Evolutionary conservation across 73 alveolate species (phyloP), one percentile per base, ranked within the genome.

Genomic region (Stentor roeselii): DNA sequence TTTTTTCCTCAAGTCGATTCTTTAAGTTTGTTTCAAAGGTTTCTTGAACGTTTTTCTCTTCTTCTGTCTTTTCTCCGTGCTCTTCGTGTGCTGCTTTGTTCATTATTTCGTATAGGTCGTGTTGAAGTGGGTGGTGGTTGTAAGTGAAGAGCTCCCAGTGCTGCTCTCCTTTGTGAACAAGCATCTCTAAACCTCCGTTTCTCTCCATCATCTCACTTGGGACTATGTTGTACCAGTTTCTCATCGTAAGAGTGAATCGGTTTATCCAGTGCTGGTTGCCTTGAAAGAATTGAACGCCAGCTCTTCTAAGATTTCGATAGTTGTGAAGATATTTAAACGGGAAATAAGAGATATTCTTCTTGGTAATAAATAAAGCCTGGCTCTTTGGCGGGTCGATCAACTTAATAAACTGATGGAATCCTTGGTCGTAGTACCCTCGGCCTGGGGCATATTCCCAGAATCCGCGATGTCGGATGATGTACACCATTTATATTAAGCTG

Each of bases 391-490:
- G 84, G 21, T 76, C 74, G 30, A 76, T 37, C n/a, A 14, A 14
- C 84, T 76, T 76, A 67, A 76, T 76, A 35, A 76, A 76, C 60
- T 14, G 6, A 38, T 76, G 84, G 74, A 76, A 76, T 31, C n/a
- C 39, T 76, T 40, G 60, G 84, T 76, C 84, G 39, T 37, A 76
- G 75, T 39, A 39, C 36, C 84, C 84, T 21, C 39, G 15, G 6
- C 84, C 84, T n/a, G 39, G 82, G 32, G 60, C 74, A 39, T 76
- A 76, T 14, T 76, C 84, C 84, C 84, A 76, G 74, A 76, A 76
- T 14, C 84, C 84, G 32, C 39, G 32, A 35, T 76, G 84, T 34
- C 84, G 84, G 14, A 76, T 76, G 15, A 35, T 76, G 39, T 76
- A 76, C 15, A 76, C 84, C 84, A 76, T 76, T 76, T 76, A 50